Percentiles rank a stretch among this genome's conserved stretches.
These are phyloP conservation scores for Cenchrus americanus DNA, from an alignment of 176 grass and related monocot species.

Conservation along the genomic window DNA sequence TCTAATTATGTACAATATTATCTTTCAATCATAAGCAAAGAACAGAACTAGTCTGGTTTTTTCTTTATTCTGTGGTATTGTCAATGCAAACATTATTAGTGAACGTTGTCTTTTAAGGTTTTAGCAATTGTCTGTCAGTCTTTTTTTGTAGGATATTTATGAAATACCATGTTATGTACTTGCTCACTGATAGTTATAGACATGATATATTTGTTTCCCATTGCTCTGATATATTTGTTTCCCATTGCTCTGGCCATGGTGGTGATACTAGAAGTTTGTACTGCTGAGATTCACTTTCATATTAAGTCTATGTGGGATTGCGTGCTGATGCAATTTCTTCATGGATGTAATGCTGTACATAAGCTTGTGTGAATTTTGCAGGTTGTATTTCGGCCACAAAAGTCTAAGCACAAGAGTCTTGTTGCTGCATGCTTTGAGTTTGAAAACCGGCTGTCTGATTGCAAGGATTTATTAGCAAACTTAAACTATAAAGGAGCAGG, in stretches of 20 bases:
- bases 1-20: neutral
- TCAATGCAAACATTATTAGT: neutral
- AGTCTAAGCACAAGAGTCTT: slow-evolving; percentile 67
- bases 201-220: neutral
- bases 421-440: slow-evolving; percentile 74
- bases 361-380: slow-evolving; percentile 37
- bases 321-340: slow-evolving; percentile 11
- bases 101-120: neutral
- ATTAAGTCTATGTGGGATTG: neutral
- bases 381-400: slow-evolving; percentile 83
- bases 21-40: neutral
- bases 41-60: neutral
- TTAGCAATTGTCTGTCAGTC: neutral
- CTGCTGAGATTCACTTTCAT: slow-evolving; percentile 7
- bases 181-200: neutral
- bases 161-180: neutral
- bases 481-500: slow-evolving; percentile 51
- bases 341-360: slow-evolving; percentile 11
- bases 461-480: slow-evolving; percentile 50
- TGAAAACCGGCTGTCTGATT: slow-evolving; percentile 53
- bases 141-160: neutral
- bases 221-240: slow-evolving; percentile 1
- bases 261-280: neutral
- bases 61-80: neutral
- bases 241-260: neutral